These are phyloP conservation scores for Apophysomyces sp. DNA, from an alignment of 371 early-diverging fungal species.

Conservation along the genomic window DNA sequence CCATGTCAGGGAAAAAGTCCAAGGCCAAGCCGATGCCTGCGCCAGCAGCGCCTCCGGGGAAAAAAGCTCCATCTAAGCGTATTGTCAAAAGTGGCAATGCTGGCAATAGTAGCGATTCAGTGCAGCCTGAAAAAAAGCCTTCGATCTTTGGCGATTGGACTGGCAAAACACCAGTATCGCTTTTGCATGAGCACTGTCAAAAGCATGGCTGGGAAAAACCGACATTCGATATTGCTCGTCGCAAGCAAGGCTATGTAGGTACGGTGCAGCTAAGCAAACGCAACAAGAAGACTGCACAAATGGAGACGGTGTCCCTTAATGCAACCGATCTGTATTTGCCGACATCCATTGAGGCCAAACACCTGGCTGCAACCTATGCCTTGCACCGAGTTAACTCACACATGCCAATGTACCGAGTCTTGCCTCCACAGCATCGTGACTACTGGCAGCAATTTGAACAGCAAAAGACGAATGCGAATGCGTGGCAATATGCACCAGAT, in stretches of 20 bases:
- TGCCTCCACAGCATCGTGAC: conserved; percentile 76
- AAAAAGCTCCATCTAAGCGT: conserved; percentile 7
- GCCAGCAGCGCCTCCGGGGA: neutral
- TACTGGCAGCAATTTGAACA: conserved; percentile 72
- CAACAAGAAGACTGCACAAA: conserved; percentile 72
- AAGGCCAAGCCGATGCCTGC: conserved; percentile 13
- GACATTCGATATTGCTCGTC: conserved; percentile 50
- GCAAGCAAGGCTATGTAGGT: conserved; percentile 53
- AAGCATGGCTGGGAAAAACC: conserved; percentile 79
- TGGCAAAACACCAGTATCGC: conserved; percentile 79
- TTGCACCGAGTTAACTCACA: conserved; percentile 79
- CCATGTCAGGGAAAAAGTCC: conserved; percentile 34
- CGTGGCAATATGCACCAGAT: conserved; percentile 72
- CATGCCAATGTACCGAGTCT: conserved; percentile 66
- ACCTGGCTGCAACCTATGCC: conserved; percentile 79
- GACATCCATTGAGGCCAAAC: conserved; percentile 73
- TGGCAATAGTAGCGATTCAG: conserved; percentile 16
- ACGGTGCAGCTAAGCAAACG: conserved; percentile 61
- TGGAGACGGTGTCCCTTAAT: conserved; percentile 49
- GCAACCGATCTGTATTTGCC: conserved; percentile 43
- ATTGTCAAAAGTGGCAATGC: conserved; percentile 47
- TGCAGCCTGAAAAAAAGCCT: conserved; percentile 22
- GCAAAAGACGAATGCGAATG: conserved; percentile 40
- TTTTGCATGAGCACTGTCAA: conserved; percentile 80
- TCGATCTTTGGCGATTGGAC: conserved; percentile 80